Percentiles rank a stretch among this genome's conserved stretches.
Conservation (phyloP, 2,329 filamentous ascomycete species). For the Epichloe aotearoae region DNA sequence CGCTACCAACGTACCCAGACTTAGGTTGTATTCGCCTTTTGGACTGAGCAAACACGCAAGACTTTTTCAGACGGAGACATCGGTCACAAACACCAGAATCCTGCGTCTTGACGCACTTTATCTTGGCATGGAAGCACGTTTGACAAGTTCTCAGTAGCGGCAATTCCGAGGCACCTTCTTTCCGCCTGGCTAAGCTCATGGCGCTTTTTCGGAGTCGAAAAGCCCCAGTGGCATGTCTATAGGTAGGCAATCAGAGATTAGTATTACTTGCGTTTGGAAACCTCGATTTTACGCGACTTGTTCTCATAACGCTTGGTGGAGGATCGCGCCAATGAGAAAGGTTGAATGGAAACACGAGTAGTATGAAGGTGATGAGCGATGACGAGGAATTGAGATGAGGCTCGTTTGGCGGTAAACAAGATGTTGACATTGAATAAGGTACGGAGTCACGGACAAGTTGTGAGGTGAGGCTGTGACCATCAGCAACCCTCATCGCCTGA, state of each 20-base stretch:
- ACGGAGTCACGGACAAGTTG: no score
- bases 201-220: neutral
- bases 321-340: neutral
- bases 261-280: no score
- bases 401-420: no score
- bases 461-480: no score
- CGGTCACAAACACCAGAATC: slow-evolving; percentile 20
- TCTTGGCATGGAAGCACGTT: slow-evolving; percentile 22
- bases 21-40: slow-evolving; percentile 14
- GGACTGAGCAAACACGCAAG: slow-evolving; percentile 19
- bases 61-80: slow-evolving; percentile 19
- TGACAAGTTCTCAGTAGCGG: slow-evolving; percentile 17
- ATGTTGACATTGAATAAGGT: no score
- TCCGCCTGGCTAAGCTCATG: neutral
- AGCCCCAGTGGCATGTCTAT: neutral
- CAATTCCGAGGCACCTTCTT: neutral
- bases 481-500: no score
- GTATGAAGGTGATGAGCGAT: no score
- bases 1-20: slow-evolving; percentile 7
- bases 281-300: no score
- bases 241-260: no score
- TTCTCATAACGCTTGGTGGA: no score
- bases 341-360: neutral
- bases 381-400: no score
- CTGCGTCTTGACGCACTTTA: slow-evolving; percentile 21